These are phyloP conservation scores for Liquidambar formosana DNA, from an alignment of 164 flowering plant genomes.

Conservation along the genomic window DNA sequence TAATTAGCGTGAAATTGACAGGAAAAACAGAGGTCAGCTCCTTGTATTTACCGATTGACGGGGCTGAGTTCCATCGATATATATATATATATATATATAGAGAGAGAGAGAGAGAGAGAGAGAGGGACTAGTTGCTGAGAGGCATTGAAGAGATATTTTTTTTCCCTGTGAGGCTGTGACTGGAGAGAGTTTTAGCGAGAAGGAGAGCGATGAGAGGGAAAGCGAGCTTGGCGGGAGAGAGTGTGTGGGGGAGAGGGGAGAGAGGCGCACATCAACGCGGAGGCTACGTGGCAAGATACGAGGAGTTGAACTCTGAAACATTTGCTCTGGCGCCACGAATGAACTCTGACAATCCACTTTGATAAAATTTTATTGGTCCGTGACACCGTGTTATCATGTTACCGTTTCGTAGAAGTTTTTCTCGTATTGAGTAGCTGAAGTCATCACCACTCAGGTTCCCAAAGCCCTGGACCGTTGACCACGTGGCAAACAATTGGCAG, in stretches of 20 bases:
- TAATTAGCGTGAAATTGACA: neutral
- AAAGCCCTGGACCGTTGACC: too few relatives aligned
- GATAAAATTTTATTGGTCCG: too few relatives aligned
- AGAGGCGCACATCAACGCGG: neutral
- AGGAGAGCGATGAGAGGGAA: constrained; percentile 1
- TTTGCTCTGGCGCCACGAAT: too few relatives aligned
- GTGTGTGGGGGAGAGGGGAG: too few relatives aligned
- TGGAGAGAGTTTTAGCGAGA: neutral
- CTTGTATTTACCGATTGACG: neutral
- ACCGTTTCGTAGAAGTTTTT: too few relatives aligned
- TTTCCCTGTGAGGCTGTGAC: too few relatives aligned
- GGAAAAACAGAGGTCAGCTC: neutral
- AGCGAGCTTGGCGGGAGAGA: constrained; percentile 13
- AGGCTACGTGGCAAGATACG: neutral
- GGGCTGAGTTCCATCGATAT: neutral
- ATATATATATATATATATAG: neutral
- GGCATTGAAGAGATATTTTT: neutral
- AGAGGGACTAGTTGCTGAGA: neutral
- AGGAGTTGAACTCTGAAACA: neutral
- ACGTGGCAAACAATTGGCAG: too few relatives aligned
- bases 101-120: neutral
- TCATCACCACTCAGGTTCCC: too few relatives aligned
- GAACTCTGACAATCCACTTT: too few relatives aligned
- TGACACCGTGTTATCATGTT: too few relatives aligned
- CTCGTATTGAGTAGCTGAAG: too few relatives aligned